Evolutionary conservation across 257 asterid species (phyloP), one percentile per base, ranked within the genome.

Genomic region (Solanum raphanifolium): DNA sequence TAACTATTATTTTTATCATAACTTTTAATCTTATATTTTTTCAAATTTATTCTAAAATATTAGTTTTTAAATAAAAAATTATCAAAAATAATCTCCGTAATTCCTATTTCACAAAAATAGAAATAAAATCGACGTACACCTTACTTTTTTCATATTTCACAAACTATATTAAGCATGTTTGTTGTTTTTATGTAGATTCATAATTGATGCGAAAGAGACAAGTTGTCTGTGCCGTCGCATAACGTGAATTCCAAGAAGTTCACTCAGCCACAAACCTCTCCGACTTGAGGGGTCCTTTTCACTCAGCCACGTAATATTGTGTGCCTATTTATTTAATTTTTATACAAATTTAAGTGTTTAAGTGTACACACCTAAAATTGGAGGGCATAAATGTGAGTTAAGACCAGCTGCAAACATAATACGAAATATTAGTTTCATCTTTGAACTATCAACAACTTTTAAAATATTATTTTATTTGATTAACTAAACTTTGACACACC

Each of bases 301-400:
- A 36, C 8, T 73, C 46, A 0, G 8, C 0, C 21, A 48, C 58
- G 7, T 46, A 46, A 5, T 13, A 48, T 12, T 48, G 7, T 48
- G 0, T 16, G 0, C 6, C 0, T 55, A 55, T 55, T 55, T 55
- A 0, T 55, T 55, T 0, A 55, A 18, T 6, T 55, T 55, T 55
- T 55, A 55, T 55, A 55, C 0, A 18, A 52, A 52, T 5, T 52
- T 52, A 55, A 55, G 0, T 55, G 0, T 6, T 20, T 55, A 18
- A 0, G 1, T 2, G 3, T 55, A 55, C 2, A 55, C 0, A 6
- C 0, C 0, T 7, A 55, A 18, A 55, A 55, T 55, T 55, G 1
- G 0, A 18, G 10, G 2, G 0, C 0, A 6, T 55, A 18, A 55
- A 6, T 7, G 10, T 52, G 62, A 52, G 9, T 16, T 6, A 7